A percentile compares a stretch with the other conserved stretches of the same genome.
Evolutionary conservation across 371 early-diverging fungal genomes (phyloP).

Genomic region (Mortierella sp.): DNA sequence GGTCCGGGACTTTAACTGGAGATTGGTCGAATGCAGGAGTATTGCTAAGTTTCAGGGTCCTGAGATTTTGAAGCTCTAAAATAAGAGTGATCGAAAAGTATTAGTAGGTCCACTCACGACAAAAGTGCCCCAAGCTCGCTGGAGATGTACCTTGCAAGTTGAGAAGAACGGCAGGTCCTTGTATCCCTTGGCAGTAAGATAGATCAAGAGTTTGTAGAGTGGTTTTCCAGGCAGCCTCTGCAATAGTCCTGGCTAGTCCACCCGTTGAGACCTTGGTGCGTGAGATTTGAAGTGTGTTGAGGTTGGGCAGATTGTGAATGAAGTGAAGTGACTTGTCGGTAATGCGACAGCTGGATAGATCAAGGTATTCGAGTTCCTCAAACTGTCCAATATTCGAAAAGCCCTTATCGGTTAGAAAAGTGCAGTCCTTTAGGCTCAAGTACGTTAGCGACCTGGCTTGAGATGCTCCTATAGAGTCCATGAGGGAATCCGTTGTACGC

Average conservation of each 20-base stretch:
- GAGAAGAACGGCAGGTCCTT: constrained; percentile 19
- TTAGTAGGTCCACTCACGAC: no score
- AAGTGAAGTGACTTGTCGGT: constrained; percentile 42
- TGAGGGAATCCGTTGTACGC: constrained; percentile 46
- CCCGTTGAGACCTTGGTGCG: constrained; percentile 34
- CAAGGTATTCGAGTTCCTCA: constrained; percentile 41
- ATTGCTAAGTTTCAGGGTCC: constrained; percentile 34
- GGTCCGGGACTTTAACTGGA: constrained; percentile 28
- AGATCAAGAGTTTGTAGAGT: constrained; percentile 38
- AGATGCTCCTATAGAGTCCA: constrained; percentile 35
- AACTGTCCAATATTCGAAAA: constrained; percentile 33
- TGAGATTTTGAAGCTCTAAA: constrained; percentile 26
- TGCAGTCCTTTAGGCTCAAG: constrained; percentile 38
- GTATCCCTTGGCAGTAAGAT: constrained; percentile 35
- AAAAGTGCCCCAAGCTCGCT: no score
- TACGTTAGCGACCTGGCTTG: constrained; percentile 37
- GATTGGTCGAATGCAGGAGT: constrained; percentile 33
- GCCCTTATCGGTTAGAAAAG: constrained; percentile 38
- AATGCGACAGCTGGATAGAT: constrained; percentile 45
- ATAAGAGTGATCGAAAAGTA: neutral
- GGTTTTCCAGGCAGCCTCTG: constrained; percentile 32
- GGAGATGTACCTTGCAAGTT: constrained; percentile 31
- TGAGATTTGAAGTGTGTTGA: constrained; percentile 30
- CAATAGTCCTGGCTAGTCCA: constrained; percentile 32
- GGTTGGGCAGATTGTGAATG: constrained; percentile 17